Base-by-base conservation (phyloP, 2,329 filamentous ascomycete genomes). In the Dothideomycetes sp. region DNA sequence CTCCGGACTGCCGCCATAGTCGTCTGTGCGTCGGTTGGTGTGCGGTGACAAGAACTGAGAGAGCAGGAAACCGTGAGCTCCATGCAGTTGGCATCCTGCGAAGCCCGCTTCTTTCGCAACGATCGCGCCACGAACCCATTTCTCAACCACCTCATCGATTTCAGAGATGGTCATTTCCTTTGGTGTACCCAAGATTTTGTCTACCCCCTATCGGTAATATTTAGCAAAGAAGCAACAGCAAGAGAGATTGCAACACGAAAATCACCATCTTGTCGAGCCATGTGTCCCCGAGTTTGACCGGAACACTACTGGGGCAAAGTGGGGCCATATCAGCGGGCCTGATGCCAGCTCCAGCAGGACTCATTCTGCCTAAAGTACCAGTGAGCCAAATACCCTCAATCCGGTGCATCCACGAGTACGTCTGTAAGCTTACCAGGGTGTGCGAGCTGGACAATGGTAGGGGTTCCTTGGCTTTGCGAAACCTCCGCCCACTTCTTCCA, bases 101-200 rank as follows among this genome's bases (percentile, higher is more conserved):
- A 73, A 75, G 0, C 72, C 72, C 17, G 62, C 59, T 42, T 70
- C 62, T 2, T 60, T 59, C 41, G 63, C 61, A 3, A 78, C 49
- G 4, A 64, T 60, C 1, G 77, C 76, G 1, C 64, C 66, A 17
- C 63, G 56, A 1, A 69, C 69, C 44, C 79, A 81, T 33, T 68
- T 63, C 5, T 53, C 49, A 7, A 77, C 63, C 0, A 74, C 68
- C 0, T 62, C 57, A 14, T 69, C 59, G 32, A 81, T 76, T 30
- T 81, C 76, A 0, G 54, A 52, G 1, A 54, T 19, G 0, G 62
- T 70, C 71, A 81, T 75, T 37, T 68, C 77, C 33, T 68, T 64
- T 0, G 77, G 77, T 1, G 65, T 69, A 2, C 73, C 70, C 38
- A 73, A 72, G 22, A 27, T 27, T 12, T 27, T 27, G 12, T 27